phyloP scores from a whole-genome alignment of 345 rosid species.

The Citrus australasica region DNA sequence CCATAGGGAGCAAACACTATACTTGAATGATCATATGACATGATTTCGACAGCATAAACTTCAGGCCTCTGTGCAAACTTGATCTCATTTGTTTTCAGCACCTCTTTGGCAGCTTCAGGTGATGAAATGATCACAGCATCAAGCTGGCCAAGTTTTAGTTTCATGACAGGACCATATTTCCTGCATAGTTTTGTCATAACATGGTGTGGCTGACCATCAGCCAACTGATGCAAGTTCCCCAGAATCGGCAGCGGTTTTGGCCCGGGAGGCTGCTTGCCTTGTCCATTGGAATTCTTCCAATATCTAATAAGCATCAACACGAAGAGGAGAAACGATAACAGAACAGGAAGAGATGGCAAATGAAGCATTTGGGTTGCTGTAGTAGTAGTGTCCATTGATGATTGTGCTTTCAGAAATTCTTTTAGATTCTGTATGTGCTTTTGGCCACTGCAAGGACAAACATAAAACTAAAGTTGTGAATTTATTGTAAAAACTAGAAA shows the following conservation, averaged over 20 bases:
- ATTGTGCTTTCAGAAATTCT: background rate
- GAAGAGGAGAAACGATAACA: background rate
- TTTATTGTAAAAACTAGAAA: too few relatives aligned
- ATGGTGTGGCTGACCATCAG: too few relatives aligned
- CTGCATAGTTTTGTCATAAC: too few relatives aligned
- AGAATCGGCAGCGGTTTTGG: too few relatives aligned
- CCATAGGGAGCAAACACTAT: constrained; percentile 5
- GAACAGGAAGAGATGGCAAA: background rate
- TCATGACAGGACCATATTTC: too few relatives aligned
- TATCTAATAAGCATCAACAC: background rate
- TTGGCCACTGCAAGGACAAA: background rate
- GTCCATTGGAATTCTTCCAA: background rate
- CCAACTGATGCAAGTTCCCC: too few relatives aligned
- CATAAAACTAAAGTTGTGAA: too few relatives aligned
- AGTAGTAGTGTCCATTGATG: background rate
- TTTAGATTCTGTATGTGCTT: background rate
- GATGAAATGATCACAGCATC: background rate
- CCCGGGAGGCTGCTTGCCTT: constrained; percentile 9
- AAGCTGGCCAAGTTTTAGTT: too few relatives aligned
- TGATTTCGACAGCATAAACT: background rate
- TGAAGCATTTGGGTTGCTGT: background rate
- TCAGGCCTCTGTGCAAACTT: constrained; percentile 8
- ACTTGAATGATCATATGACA: constrained; percentile 2
- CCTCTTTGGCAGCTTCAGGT: constrained; percentile 10
- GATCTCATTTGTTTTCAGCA: constrained; percentile 5